These are phyloP conservation scores for Amphicarpaea edgeworthii DNA, from an alignment of 306 rosid genomes.

Conservation along the genomic window DNA sequence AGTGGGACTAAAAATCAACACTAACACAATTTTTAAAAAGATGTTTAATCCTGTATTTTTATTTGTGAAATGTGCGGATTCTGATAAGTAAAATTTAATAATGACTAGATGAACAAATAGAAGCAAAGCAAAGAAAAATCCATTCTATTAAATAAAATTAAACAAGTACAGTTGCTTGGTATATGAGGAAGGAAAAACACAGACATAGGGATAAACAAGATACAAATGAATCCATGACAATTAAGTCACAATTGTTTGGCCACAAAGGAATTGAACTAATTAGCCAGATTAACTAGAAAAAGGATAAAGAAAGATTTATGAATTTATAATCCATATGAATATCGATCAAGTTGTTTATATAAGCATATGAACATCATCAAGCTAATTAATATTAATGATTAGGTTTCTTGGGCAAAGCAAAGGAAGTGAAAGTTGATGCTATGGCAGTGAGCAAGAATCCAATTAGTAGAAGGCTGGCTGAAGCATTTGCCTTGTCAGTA, in stretches of 20 bases:
- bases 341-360: neutral
- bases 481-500: slow-evolving; percentile 54
- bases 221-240: neutral
- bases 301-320: neutral
- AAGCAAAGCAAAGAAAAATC: neutral
- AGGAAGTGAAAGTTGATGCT: slow-evolving; percentile 60
- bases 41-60: too few species aligned
- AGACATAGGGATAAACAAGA: neutral
- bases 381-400: neutral
- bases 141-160: neutral
- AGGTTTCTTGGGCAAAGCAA: slow-evolving; percentile 51
- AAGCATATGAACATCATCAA: neutral
- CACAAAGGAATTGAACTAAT: slow-evolving; percentile 4
- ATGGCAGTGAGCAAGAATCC: slow-evolving; percentile 58
- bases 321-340: neutral
- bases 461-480: slow-evolving; percentile 57
- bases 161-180: slow-evolving; percentile 15
- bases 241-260: neutral
- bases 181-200: neutral
- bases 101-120: slow-evolving; percentile 41
- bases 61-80: neutral
- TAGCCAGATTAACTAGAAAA: neutral
- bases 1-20: too few species aligned
- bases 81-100: neutral
- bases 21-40: too few species aligned